Evolutionary conservation across 2,329 filamentous ascomycete genomes (phyloP).

Genomic region (Colletotrichum sp.): DNA sequence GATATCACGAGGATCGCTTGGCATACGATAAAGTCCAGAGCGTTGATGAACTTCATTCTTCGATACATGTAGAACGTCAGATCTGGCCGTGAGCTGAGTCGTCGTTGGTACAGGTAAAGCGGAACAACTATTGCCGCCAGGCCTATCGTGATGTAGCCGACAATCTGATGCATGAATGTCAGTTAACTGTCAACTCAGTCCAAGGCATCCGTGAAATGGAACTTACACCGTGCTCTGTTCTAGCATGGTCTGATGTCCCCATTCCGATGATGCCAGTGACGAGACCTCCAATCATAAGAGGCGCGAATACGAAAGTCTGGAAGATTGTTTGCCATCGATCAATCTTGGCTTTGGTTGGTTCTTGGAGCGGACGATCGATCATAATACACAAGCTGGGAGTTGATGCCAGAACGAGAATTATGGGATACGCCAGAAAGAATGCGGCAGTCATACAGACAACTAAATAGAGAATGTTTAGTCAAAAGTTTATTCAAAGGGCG

Average conservation of each 20-base stretch:
- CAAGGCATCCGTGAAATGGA: neutral
- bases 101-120: slow-evolving; percentile 6
- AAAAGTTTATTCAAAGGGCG: neutral
- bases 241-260: neutral
- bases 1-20: slow-evolving; percentile 16
- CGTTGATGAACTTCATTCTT: slow-evolving; percentile 6
- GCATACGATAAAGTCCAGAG: slow-evolving; percentile 5
- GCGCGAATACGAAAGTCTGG: neutral
- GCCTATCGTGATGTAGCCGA: neutral
- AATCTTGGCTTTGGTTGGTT: neutral
- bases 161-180: neutral
- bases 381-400: slow-evolving; percentile 4
- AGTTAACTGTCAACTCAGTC: neutral
- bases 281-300: neutral
- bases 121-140: neutral
- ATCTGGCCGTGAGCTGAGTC: neutral
- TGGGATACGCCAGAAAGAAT: slow-evolving; percentile 9
- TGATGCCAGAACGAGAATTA: neutral
- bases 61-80: slow-evolving; percentile 12
- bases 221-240: slow-evolving; percentile 5
- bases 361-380: slow-evolving; percentile 8
- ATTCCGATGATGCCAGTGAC: neutral
- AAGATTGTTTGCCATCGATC: slow-evolving; percentile 8
- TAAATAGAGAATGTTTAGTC: neutral
- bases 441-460: slow-evolving; percentile 2